These are phyloP conservation scores for Hondaea fermentalgiana DNA, from an alignment of 108 stramenopile species.

Conservation along the genomic window DNA sequence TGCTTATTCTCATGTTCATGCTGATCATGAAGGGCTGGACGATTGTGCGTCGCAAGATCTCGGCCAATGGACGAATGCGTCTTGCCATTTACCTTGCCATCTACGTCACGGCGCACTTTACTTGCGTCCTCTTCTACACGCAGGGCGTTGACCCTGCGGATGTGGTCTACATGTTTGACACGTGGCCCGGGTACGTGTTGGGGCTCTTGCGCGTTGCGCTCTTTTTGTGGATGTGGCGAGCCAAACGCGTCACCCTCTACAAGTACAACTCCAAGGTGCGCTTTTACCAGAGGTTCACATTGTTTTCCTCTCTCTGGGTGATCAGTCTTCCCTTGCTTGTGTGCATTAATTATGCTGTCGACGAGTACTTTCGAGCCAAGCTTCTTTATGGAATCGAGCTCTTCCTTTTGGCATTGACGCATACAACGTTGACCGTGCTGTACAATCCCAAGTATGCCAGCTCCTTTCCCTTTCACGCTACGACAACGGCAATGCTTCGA, in stretches of 20 bases:
- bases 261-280: slow-evolving; percentile 18
- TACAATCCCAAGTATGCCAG: slow-evolving; percentile 16
- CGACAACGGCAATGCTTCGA: not conserved
- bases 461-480: slow-evolving; percentile 26
- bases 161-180: not conserved
- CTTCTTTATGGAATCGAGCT: not conserved
- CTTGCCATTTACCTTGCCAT: not conserved
- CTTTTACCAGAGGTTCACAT: slow-evolving; percentile 25
- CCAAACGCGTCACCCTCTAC: not conserved
- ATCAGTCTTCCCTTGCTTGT: not conserved
- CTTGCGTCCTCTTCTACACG: not conserved
- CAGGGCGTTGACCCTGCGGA: not conserved
- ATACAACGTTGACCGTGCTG: not conserved
- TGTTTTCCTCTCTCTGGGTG: slow-evolving; percentile 8
- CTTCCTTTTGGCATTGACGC: not conserved
- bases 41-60: slow-evolving; percentile 31
- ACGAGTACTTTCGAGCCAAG: not conserved
- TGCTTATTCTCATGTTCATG: slow-evolving; percentile 10
- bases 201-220: not conserved
- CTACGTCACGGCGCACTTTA: not conserved
- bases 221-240: slow-evolving; percentile 8
- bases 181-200: slow-evolving; percentile 3
- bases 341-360: not conserved
- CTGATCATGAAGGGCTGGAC: slow-evolving; percentile 35
- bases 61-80: slow-evolving; percentile 16